Evolutionary conservation across 305 asterid species (phyloP).

Genomic region (Andrographis paniculata): DNA sequence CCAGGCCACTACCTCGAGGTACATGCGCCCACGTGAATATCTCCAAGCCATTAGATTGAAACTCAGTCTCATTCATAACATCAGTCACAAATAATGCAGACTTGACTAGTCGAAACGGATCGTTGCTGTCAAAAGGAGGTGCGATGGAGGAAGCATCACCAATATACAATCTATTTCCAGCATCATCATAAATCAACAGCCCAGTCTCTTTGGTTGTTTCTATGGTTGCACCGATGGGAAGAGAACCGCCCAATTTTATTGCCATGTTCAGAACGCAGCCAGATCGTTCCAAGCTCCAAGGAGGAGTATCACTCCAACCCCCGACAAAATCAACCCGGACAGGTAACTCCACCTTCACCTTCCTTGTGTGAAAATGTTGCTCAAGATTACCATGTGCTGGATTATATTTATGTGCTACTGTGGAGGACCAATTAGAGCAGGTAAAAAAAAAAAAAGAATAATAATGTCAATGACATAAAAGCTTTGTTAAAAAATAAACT

Average conservation of each 20-base stretch:
- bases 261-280: slow-evolving; percentile 99
- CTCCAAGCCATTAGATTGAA: slow-evolving; percentile 49
- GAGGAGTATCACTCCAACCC: slow-evolving; percentile 98
- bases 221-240: slow-evolving; percentile 67
- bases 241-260: slow-evolving; percentile 60
- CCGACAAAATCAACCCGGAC: slow-evolving; percentile 95
- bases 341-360: slow-evolving; percentile 83
- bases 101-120: slow-evolving; percentile 88
- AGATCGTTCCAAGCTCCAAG: slow-evolving; percentile 98
- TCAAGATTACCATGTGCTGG: slow-evolving; percentile 24
- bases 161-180: slow-evolving; percentile 47
- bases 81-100: slow-evolving; percentile 78
- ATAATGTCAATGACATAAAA: neutral
- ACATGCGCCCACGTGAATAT: slow-evolving; percentile 92
- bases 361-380: slow-evolving; percentile 41
- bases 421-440: slow-evolving; percentile 26
- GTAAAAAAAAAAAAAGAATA: neutral
- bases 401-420: slow-evolving; percentile 23
- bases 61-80: slow-evolving; percentile 28
- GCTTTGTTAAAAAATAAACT: no score
- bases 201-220: slow-evolving; percentile 55
- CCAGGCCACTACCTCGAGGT: slow-evolving; percentile 98
- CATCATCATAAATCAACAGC: slow-evolving; percentile 48
- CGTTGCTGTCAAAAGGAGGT: slow-evolving; percentile 68
- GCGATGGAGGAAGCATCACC: slow-evolving; percentile 42